These are phyloP conservation scores for Vanrija sp. DNA, from an alignment of 1,284 basidiomycete genomes.

Conservation along the genomic window DNA sequence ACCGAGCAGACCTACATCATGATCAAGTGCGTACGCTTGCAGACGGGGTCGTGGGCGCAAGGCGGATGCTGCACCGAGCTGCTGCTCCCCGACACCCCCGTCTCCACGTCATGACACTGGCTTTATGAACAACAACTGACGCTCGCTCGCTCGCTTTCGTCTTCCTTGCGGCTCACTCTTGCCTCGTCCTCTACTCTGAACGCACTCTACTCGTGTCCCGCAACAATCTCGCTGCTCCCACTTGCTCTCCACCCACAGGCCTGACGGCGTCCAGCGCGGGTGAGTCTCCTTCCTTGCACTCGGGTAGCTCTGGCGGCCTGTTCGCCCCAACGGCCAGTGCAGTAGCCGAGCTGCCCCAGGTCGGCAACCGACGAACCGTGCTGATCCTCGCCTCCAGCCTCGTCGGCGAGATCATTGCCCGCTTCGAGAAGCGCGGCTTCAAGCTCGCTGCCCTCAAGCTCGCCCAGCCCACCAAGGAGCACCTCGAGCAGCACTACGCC, in stretches of 20 bases:
- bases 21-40: constrained; percentile 49
- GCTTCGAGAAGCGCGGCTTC: constrained; percentile 94
- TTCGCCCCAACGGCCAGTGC: neutral
- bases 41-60: neutral
- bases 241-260: constrained; percentile 53
- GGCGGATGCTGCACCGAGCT: neutral
- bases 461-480: constrained; percentile 66
- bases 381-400: constrained; percentile 50
- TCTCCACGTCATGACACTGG: neutral
- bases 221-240: neutral
- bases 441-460: constrained; percentile 82
- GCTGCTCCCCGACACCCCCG: neutral
- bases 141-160: neutral
- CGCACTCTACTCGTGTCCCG: neutral
- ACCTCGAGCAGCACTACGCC: constrained; percentile 89
- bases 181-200: neutral
- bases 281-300: constrained; percentile 5
- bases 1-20: constrained; percentile 55
- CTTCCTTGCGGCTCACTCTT: neutral
- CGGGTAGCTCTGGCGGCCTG: neutral
- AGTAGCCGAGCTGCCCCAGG: neutral
- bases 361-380: neutral
- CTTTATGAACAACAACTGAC: too few relatives aligned
- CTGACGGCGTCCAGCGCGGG: constrained; percentile 93
- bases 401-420: constrained; percentile 85